Evolutionary conservation across 225 moss, liverwort and hornwort genomes (phyloP).

Genomic region (Anthoceros angustus): DNA sequence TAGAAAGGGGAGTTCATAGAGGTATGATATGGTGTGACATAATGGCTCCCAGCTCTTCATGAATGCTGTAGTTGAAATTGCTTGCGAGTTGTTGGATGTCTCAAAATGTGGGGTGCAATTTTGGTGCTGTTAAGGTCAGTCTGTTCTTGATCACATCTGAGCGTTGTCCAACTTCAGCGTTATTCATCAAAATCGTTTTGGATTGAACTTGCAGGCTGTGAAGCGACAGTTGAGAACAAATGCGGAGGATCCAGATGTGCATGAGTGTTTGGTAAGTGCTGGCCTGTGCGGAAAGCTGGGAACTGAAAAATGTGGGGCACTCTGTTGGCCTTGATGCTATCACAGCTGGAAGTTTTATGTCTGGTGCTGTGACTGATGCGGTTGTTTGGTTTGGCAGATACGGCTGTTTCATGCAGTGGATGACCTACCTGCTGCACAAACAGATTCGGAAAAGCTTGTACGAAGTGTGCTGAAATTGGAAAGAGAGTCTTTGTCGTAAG

Average conservation of each 20-base stretch:
- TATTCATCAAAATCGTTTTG: no score
- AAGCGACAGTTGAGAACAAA: conserved; percentile 68
- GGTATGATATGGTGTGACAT: no score
- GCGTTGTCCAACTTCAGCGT: no score
- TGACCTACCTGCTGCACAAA: conserved; percentile 41
- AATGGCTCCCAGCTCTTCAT: no score
- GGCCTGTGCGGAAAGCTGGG: not conserved
- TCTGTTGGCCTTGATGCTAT: not conserved
- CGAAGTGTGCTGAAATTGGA: conserved; percentile 61
- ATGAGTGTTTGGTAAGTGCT: conserved; percentile 53
- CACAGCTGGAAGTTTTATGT: not conserved
- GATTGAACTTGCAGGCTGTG: conserved; percentile 40
- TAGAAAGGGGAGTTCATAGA: no score
- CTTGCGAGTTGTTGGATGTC: no score
- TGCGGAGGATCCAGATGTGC: conserved; percentile 59
- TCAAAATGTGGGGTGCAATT: no score
- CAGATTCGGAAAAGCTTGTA: conserved; percentile 59
- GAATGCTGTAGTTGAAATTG: no score
- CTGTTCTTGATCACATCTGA: no score
- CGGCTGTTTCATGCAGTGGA: conserved; percentile 82
- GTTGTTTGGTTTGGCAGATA: conserved; percentile 17
- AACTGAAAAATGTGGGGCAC: not conserved
- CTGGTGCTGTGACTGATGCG: not conserved
- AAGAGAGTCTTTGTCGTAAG: conserved; percentile 47
- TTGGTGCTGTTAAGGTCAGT: no score